These are phyloP conservation scores for Monosporascus sp. DNA, from an alignment of 2,329 filamentous ascomycete genomes.

Conservation along the genomic window DNA sequence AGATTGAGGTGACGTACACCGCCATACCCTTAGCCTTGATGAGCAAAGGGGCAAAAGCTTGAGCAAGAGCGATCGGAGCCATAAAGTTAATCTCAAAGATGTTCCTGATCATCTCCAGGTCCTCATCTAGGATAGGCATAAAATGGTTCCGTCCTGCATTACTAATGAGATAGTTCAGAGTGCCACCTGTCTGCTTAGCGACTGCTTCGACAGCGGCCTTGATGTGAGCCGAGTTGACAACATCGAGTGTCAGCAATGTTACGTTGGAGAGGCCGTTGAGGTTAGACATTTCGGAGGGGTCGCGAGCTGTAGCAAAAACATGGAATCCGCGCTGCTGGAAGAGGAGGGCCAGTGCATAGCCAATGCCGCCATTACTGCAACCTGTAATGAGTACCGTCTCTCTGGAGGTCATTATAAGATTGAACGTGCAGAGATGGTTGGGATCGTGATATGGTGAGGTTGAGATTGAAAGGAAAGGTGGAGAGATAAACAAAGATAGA, in stretches of 20 bases:
- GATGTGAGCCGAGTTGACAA: slow-evolving; percentile 16
- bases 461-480: no score
- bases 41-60: slow-evolving; percentile 22
- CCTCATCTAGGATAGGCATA: slow-evolving; percentile 21
- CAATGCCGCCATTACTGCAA: slow-evolving; percentile 25
- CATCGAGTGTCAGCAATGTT: slow-evolving; percentile 18
- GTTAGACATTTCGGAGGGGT: slow-evolving; percentile 13
- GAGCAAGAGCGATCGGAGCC: slow-evolving; percentile 22
- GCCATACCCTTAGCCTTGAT: slow-evolving; percentile 23
- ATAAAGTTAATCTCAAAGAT: slow-evolving; percentile 27
- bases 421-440: background rate
- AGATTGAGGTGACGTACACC: slow-evolving; percentile 20
- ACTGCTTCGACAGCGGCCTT: slow-evolving; percentile 15
- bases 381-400: slow-evolving; percentile 24
- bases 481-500: no score
- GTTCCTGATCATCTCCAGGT: slow-evolving; percentile 12
- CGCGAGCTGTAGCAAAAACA: slow-evolving; percentile 22
- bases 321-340: slow-evolving; percentile 19
- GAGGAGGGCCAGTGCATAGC: slow-evolving; percentile 16
- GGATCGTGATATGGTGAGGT: background rate
- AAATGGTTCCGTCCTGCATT: slow-evolving; percentile 24
- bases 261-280: slow-evolving; percentile 17
- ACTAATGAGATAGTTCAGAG: slow-evolving; percentile 19
- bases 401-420: slow-evolving; percentile 6
- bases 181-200: slow-evolving; percentile 13